A percentile compares a stretch with the other conserved stretches of the same genome.
These are phyloP conservation scores for Elsinoe perseae DNA, from an alignment of 2,329 filamentous ascomycete species.

Conservation along the genomic window DNA sequence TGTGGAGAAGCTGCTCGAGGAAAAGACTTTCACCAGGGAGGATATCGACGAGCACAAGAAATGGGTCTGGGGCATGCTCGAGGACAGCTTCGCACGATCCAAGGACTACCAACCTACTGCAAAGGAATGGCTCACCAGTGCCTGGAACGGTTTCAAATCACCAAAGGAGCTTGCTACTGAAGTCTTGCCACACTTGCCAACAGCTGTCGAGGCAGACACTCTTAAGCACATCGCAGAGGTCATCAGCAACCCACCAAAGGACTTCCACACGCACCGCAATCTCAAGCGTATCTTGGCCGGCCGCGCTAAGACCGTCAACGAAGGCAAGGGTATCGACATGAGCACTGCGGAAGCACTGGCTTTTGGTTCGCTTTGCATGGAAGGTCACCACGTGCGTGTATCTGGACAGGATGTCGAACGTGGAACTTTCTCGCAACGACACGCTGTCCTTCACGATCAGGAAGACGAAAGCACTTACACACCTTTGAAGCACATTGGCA, in stretches of 20 bases:
- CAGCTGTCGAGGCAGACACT: conserved; percentile 64
- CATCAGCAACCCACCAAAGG: conserved; percentile 72
- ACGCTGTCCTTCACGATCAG: conserved; percentile 96
- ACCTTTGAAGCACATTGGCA: conserved; percentile 77
- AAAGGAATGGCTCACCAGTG: conserved; percentile 97
- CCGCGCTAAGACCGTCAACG: conserved; percentile 83
- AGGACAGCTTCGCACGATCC: conserved; percentile 93
- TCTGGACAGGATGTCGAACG: conserved; percentile 98
- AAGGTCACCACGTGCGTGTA: conserved; percentile 94
- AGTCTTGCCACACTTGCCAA: conserved; percentile 84
- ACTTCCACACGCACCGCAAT: conserved; percentile 86
- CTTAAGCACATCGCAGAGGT: conserved; percentile 75
- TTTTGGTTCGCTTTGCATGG: conserved; percentile 81
- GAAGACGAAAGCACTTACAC: conserved; percentile 89
- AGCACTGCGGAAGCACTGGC: conserved; percentile 92
- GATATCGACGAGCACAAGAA: conserved; percentile 99
- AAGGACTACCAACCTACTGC: conserved; percentile 95
- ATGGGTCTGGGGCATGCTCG: conserved; percentile 99
- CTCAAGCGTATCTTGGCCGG: conserved; percentile 89
- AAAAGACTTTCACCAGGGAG: conserved; percentile 93
- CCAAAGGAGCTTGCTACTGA: conserved; percentile 95
- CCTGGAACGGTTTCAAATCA: conserved; percentile 99
- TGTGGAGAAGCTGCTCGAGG: conserved; percentile 78
- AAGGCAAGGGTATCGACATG: conserved; percentile 96
- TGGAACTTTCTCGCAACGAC: conserved; percentile 97